Percentiles rank a stretch among this genome's conserved stretches.
These are phyloP conservation scores for Primulina huaijiensis DNA, from an alignment of 257 asterid species.

Conservation along the genomic window DNA sequence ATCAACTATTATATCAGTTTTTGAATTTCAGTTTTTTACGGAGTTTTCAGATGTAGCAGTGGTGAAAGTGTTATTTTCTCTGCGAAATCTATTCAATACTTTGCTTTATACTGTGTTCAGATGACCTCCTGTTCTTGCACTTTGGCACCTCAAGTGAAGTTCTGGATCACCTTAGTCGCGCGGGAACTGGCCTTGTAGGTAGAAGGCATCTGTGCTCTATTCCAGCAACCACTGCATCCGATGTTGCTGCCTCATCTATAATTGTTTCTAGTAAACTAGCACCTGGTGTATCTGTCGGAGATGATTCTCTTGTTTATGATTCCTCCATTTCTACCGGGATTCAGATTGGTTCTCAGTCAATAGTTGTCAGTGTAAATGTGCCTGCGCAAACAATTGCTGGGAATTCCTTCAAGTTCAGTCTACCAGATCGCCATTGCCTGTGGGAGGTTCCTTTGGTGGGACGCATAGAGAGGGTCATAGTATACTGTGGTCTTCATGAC, in stretches of 20 bases:
- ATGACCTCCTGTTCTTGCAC: conserved; percentile 85
- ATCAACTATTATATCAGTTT: conserved; percentile 2
- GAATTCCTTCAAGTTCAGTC: conserved; percentile 63
- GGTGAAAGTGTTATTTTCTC: conserved; percentile 17
- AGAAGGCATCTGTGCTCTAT: conserved; percentile 92
- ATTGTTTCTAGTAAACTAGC: conserved; percentile 79
- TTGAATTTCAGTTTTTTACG: not conserved
- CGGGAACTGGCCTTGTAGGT: conserved; percentile 78
- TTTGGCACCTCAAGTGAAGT: conserved; percentile 98
- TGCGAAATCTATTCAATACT: conserved; percentile 12
- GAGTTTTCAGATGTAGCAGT: not conserved
- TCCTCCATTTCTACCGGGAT: conserved; percentile 65
- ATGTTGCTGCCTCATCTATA: conserved; percentile 84
- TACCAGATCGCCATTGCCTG: conserved; percentile 96
- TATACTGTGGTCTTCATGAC: conserved; percentile 91
- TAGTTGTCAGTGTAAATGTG: conserved; percentile 75
- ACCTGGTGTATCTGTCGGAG: conserved; percentile 84
- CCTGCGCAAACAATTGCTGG: conserved; percentile 35
- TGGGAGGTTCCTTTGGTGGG: conserved; percentile 98
- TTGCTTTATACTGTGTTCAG: conserved; percentile 36
- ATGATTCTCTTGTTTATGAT: conserved; percentile 86
- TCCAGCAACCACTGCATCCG: conserved; percentile 88
- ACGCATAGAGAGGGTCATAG: conserved; percentile 57
- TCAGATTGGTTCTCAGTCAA: conserved; percentile 87
- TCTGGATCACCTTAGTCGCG: conserved; percentile 80